Base-by-base conservation (phyloP, 306 rosid species). In the Ochetophila trinervis region DNA sequence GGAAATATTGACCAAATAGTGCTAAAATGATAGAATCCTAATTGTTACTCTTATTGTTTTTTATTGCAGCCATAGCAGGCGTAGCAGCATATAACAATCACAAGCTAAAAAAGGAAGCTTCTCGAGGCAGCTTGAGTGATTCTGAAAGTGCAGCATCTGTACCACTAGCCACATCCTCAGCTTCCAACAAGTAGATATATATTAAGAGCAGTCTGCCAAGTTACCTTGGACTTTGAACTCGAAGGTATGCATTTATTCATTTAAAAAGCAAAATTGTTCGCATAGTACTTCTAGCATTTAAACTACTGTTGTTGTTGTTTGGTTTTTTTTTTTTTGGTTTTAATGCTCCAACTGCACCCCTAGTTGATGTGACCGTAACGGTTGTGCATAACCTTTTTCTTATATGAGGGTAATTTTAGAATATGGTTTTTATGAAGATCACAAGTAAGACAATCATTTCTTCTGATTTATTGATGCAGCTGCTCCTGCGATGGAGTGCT, bases 51-150 rank as follows among this genome's bases (percentile, higher is more conserved):
- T 37, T 6, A 19, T 35, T 30, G 11, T 16, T 23, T 49, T 51
- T 72, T 63, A 53, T 1, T 82, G 63, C 94, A 90, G 99, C 99
- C 71, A 93, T 93, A 78, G 90, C 86, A 19, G 99, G 99, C 48
- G 98, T 93, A 59, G 99, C 90, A 54, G 96, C 99, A 73, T 93
- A 93, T 74, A 93, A 93, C 64, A 93, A 93, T 78, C 69, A 61
- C 80, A 93, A 93, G 81, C 78, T 93, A 57, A 93, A 78, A 75
- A 87, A 80, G 65, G 99, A 93, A 84, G 81, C 83, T 59, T 71
- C 94, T 21, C 70, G 70, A 66, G 80, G 65, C 57, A 67, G 76
- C 36, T n/a, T 76, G 57, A 16, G 50, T 56, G 84, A 68, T 61
- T 45, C 82, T 8, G 82, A 74, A 73, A 78, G 53, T 65, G 67